Conservation (phyloP, 495 filamentous ascomycete species). For the Thermothielavioides terrestris region DNA sequence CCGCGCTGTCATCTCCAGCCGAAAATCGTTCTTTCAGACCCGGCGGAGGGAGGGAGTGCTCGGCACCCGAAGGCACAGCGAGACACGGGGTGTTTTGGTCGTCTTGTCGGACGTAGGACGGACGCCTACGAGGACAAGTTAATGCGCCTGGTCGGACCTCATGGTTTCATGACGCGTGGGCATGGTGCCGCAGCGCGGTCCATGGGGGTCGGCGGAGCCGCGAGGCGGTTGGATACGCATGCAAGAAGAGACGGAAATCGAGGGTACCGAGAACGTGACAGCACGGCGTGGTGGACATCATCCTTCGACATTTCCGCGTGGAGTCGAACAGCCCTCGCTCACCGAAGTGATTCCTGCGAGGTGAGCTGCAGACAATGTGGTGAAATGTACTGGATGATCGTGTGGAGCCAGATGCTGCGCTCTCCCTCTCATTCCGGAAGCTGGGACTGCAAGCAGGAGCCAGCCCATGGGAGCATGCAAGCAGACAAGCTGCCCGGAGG, state of each 20-base stretch:
- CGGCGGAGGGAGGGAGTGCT: conserved; percentile 28
- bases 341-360: conserved; percentile 40
- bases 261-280: conserved; percentile 31
- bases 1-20: conserved; percentile 49
- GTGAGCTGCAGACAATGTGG: conserved; percentile 15
- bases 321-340: conserved; percentile 32
- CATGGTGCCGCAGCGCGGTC: conserved; percentile 35
- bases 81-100: conserved; percentile 44
- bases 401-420: conserved; percentile 33
- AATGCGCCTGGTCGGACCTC: conserved; percentile 60
- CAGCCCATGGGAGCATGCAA: conserved; percentile 18
- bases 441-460: conserved; percentile 1
- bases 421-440: conserved; percentile 29
- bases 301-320: conserved; percentile 31
- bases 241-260: conserved; percentile 5
- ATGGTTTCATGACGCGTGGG: conserved; percentile 29
- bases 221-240: conserved; percentile 22
- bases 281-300: conserved; percentile 24
- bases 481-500: conserved; percentile 19
- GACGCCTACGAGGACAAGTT: conserved; percentile 53
- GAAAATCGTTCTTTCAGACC: conserved; percentile 28
- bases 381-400: conserved; percentile 29
- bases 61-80: no score
- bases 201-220: conserved; percentile 23
- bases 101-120: conserved; percentile 50